Conservation (phyloP, 805 yeast genomes). For the Komagataella pastoris region DNA sequence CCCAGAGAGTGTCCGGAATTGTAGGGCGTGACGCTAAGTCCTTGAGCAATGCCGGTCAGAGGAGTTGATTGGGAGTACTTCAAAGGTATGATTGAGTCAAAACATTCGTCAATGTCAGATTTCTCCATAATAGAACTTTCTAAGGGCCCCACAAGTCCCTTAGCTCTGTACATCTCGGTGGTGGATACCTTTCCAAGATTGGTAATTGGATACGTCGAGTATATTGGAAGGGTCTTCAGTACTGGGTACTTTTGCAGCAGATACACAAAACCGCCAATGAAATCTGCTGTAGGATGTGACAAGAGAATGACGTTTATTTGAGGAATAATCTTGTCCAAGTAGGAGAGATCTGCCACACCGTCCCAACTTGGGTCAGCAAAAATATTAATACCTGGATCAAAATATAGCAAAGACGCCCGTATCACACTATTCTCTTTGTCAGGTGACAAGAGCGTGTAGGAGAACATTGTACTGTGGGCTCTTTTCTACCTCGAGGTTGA, state of each 20-base stretch:
- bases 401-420: background rate
- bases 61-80: slow-evolving; percentile 71
- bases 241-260: slow-evolving; percentile 47
- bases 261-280: slow-evolving; percentile 66
- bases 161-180: slow-evolving; percentile 64
- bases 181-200: slow-evolving; percentile 80
- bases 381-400: slow-evolving; percentile 21
- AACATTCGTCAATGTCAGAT: slow-evolving; percentile 66
- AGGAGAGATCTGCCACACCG: slow-evolving; percentile 29
- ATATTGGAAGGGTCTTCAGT: slow-evolving; percentile 56
- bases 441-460: slow-evolving; percentile 13
- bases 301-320: slow-evolving; percentile 57
- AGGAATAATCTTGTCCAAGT: slow-evolving; percentile 26
- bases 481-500: background rate
- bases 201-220: slow-evolving; percentile 81
- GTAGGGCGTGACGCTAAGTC: slow-evolving; percentile 60
- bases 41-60: slow-evolving; percentile 45
- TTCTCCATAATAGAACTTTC: slow-evolving; percentile 43
- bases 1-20: slow-evolving; percentile 92
- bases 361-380: slow-evolving; percentile 73
- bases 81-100: slow-evolving; percentile 54
- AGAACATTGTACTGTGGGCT: slow-evolving; percentile 6
- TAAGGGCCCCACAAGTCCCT: slow-evolving; percentile 66
- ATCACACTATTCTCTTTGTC: background rate
- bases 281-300: slow-evolving; percentile 79